A percentile compares a stretch with the other conserved stretches of the same genome.
Conservation (phyloP, 805 yeast species). For the Metschnikowia rubicola region DNA sequence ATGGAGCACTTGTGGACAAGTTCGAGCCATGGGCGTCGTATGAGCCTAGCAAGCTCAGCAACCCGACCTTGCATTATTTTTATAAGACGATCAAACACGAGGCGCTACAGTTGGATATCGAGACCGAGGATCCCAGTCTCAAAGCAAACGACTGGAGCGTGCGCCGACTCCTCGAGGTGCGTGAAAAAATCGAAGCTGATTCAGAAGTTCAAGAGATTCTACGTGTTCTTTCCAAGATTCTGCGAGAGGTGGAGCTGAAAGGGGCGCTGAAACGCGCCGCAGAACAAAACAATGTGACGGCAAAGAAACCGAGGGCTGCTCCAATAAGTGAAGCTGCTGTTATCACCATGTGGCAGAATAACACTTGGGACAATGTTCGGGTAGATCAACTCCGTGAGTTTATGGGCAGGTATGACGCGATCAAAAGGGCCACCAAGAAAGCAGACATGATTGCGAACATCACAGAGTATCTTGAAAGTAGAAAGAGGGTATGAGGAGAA, state of each 20-base stretch:
- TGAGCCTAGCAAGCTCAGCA: constrained; percentile 53
- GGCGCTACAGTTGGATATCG: constrained; percentile 52
- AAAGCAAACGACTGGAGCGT: constrained; percentile 17
- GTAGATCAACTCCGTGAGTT: constrained; percentile 42
- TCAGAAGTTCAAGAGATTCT: constrained; percentile 4
- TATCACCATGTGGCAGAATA: constrained; percentile 40
- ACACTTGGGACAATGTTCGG: constrained; percentile 34
- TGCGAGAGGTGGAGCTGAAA: constrained; percentile 7
- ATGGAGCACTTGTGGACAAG: constrained; percentile 29
- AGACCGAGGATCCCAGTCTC: constrained; percentile 13
- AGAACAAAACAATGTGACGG: constrained; percentile 1
- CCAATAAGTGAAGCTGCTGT: constrained; percentile 34
- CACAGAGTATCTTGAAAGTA: constrained; percentile 24
- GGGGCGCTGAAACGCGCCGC: constrained; percentile 12
- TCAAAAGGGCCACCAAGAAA: constrained; percentile 38
- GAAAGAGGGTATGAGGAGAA: not conserved
- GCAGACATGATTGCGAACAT: constrained; percentile 44
- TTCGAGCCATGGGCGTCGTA: constrained; percentile 46
- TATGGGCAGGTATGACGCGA: constrained; percentile 30
- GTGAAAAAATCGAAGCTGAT: not conserved
- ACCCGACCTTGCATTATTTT: constrained; percentile 68
- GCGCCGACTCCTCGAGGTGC: constrained; percentile 6
- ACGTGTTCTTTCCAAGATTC: constrained; percentile 3
- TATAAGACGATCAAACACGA: constrained; percentile 61
- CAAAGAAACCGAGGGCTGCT: constrained; percentile 6